Percentiles rank a stretch among this genome's conserved stretches.
These are phyloP conservation scores for Hamigera avellanea DNA, from an alignment of 495 filamentous ascomycete species.

Conservation along the genomic window DNA sequence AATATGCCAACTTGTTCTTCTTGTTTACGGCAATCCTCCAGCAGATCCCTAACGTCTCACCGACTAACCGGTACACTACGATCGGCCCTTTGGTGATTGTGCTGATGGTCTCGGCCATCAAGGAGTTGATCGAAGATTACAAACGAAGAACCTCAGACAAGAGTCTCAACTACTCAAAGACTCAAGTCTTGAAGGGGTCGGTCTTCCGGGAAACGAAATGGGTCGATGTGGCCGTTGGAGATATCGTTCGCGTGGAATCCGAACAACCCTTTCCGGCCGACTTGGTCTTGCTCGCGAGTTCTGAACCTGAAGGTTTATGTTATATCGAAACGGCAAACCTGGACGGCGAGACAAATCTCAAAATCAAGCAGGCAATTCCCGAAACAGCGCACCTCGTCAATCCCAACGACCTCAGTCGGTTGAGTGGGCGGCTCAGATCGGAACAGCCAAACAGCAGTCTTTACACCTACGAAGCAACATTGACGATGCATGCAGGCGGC, in stretches of 20 bases:
- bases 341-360: slow-evolving; percentile 96
- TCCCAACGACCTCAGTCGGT: slow-evolving; percentile 70
- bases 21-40: slow-evolving; percentile 92
- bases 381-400: slow-evolving; percentile 86
- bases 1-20: slow-evolving; percentile 99
- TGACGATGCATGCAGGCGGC: slow-evolving; percentile 86
- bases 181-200: slow-evolving; percentile 73
- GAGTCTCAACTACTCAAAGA: slow-evolving; percentile 78
- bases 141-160: slow-evolving; percentile 81
- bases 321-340: slow-evolving; percentile 99
- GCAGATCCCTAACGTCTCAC: slow-evolving; percentile 90
- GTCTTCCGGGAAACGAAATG: slow-evolving; percentile 79
- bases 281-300: slow-evolving; percentile 81
- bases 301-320: slow-evolving; percentile 94
- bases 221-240: slow-evolving; percentile 88
- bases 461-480: slow-evolving; percentile 95
- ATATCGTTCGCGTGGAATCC: slow-evolving; percentile 89
- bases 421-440: slow-evolving; percentile 78
- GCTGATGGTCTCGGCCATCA: slow-evolving; percentile 83
- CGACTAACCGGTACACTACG: slow-evolving; percentile 90
- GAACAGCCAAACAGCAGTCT: slow-evolving; percentile 98
- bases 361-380: slow-evolving; percentile 96
- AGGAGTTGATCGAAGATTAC: slow-evolving; percentile 90
- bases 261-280: slow-evolving; percentile 96
- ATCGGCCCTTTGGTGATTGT: slow-evolving; percentile 88